Percentiles rank a stretch among this genome's conserved stretches.
Conservation (phyloP, 1,284 basidiomycete species). For the Pyrrhoderma lamaoense region DNA sequence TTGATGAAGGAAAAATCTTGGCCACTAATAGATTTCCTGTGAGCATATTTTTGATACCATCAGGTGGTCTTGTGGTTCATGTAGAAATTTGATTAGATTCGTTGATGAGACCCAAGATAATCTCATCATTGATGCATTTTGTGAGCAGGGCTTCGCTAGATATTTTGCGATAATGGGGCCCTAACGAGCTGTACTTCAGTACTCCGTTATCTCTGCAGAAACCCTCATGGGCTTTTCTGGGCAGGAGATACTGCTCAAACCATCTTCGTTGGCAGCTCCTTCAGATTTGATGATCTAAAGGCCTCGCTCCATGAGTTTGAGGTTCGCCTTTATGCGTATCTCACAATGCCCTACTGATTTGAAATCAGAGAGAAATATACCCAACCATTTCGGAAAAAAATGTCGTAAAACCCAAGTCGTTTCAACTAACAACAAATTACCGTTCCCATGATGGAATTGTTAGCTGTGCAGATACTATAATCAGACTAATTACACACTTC, state of each 20-base stretch:
- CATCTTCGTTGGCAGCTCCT: conserved; percentile 63
- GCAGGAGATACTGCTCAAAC: conserved; percentile 77
- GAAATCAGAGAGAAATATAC: background rate
- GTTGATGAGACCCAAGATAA: conserved; percentile 72
- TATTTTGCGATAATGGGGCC: background rate
- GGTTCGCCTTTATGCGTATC: conserved; percentile 27
- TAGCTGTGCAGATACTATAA: conserved; percentile 56
- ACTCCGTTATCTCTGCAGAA: conserved; percentile 49
- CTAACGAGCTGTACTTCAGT: conserved; percentile 33
- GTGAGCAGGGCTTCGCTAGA: conserved; percentile 31
- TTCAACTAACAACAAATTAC: conserved; percentile 60
- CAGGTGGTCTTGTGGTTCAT: too few species aligned
- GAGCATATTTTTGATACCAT: too few species aligned
- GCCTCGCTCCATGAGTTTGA: conserved; percentile 55
- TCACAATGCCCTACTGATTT: background rate
- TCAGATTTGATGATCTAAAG: conserved; percentile 66
- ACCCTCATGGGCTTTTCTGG: conserved; percentile 66
- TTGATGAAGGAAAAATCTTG: conserved; percentile 25
- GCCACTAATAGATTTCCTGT: conserved; percentile 51
- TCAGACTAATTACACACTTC: conserved; percentile 52
- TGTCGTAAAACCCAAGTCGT: conserved; percentile 36
- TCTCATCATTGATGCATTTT: conserved; percentile 53
- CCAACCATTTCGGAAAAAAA: conserved; percentile 5
- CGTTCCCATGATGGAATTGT: conserved; percentile 67
- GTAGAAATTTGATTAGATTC: conserved; percentile 36